Conservation (phyloP, 2,329 filamentous ascomycete genomes). For the Fusarium lyarnte region DNA sequence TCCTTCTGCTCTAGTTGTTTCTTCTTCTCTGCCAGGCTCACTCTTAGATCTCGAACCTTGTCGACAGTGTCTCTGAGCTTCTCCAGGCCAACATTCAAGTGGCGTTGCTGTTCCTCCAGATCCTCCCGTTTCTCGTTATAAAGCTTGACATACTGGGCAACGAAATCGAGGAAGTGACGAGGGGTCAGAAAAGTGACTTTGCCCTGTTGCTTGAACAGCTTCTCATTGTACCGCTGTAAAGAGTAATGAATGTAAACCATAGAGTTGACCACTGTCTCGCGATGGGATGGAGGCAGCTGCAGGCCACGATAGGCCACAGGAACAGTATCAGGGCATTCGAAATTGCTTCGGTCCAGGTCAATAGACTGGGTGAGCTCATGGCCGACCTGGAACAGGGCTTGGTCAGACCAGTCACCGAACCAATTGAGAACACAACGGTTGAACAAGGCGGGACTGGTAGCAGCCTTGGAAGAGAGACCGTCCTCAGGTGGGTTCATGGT, state of each 20-base stretch:
- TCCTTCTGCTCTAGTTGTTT: conserved; percentile 92
- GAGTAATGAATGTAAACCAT: conserved; percentile 99
- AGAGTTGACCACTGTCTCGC: conserved; percentile 92
- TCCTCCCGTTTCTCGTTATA: conserved; percentile 99
- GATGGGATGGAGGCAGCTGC: conserved; percentile 84
- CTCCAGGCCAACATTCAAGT: conserved; percentile 97
- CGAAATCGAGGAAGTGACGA: conserved; percentile 96
- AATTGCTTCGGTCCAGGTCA: conserved; percentile 89
- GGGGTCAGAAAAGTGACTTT: conserved; percentile 94
- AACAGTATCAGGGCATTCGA: conserved; percentile 87
- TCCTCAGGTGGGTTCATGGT: conserved; percentile 99
- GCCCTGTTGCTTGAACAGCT: conserved; percentile 90
- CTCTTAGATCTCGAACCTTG: conserved; percentile 92
- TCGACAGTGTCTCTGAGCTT: conserved; percentile 97
- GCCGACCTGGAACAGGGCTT: conserved; percentile 97
- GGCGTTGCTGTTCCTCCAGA: conserved; percentile 96
- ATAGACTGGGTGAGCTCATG: conserved; percentile 96
- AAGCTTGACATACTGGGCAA: conserved; percentile 95
- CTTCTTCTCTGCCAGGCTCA: conserved; percentile 94
- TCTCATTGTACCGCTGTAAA: conserved; percentile 86
- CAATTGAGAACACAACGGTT: conserved; percentile 99
- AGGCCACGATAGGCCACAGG: conserved; percentile 92
- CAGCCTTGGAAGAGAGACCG: conserved; percentile 93
- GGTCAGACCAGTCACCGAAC: conserved; percentile 99
- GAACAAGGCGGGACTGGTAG: conserved; percentile 97